phyloP scores from a whole-genome alignment of 2,329 filamentous ascomycete species.

The Emmonsia crescens region DNA sequence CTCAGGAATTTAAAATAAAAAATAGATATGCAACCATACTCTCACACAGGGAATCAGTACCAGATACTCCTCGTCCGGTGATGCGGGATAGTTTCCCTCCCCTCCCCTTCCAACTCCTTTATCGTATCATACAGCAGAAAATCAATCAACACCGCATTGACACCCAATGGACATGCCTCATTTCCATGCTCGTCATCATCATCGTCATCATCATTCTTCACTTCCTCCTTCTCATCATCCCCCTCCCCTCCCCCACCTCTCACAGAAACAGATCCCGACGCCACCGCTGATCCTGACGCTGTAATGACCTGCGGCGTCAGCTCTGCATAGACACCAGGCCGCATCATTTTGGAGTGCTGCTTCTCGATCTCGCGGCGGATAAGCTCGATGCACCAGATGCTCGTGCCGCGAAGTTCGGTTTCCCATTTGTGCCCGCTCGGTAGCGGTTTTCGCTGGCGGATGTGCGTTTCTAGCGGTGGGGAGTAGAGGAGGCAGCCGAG shows the following conservation, averaged over 20 bases:
- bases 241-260: neutral
- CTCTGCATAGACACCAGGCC: slow-evolving; percentile 7
- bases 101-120: slow-evolving; percentile 66
- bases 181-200: slow-evolving; percentile 6
- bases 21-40: neutral
- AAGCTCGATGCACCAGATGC: slow-evolving; percentile 92
- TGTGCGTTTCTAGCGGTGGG: slow-evolving; percentile 61
- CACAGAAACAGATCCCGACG: slow-evolving; percentile 4
- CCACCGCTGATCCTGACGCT: slow-evolving; percentile 6
- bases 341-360: slow-evolving; percentile 54
- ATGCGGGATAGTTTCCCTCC: slow-evolving; percentile 53
- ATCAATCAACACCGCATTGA: slow-evolving; percentile 89
- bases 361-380: slow-evolving; percentile 69
- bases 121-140: slow-evolving; percentile 95
- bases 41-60: slow-evolving; percentile 49
- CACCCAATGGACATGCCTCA: slow-evolving; percentile 30
- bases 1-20: neutral
- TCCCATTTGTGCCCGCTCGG: slow-evolving; percentile 68
- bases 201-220: slow-evolving; percentile 7
- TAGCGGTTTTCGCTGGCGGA: slow-evolving; percentile 55
- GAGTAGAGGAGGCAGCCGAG: slow-evolving; percentile 77
- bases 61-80: slow-evolving; percentile 89
- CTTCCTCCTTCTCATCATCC: neutral
- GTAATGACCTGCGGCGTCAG: neutral
- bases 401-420: slow-evolving; percentile 79